Evolutionary conservation across 371 early-diverging fungal genomes (phyloP), one percentile per base, ranked within the genome.

Genomic region (Syncephalastrum racemosum): DNA sequence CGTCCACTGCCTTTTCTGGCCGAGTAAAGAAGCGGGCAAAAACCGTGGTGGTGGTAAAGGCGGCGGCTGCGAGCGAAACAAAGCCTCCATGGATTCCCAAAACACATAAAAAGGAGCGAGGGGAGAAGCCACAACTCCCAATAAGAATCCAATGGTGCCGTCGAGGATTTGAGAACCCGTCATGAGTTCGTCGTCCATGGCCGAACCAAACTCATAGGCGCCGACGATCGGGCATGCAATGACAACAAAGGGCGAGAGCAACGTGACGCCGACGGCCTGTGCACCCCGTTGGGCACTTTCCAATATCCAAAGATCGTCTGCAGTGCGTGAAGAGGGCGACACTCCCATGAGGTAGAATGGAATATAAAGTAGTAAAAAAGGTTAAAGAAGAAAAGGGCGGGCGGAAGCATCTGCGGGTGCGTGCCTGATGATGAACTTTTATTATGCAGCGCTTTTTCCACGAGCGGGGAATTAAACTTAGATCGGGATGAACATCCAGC

Each of bases 171-270:
- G 50, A 7, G 60, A 53, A 0, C 70, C 70, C 4, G 63, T 58
- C 14, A 60, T 22, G 27, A 67, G 27, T 41, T 66, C 70, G 4
- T 53, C 58, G 8, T 70, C 56, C 12, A 58, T 45, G 18, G 57
- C 55, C 10, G 58, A 48, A 10, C 67, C 59, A 44, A 56, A 67
- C 27, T 70, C 67, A 24, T 70, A 70, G 5, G 71, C 71, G 24
- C 71, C 71, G 1, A 70, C 25, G 44, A 70, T 54, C 4, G 71
- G 71, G n/a, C 64, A 53, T 2, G 71, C 71, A 6, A 70, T 52
- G 0, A 70, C 58, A 0, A 67, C 59, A 4, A 64, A 61, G 0
- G 71, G 71, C 12, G 67, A 55, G 12, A 61, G 43, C 2, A 70
- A 15, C 2, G 63, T 56, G 0, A 57, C 49, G 10, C 71, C 67